Base-by-base conservation (phyloP, 2,329 filamentous ascomycete genomes). In the Aspergillus pseudoterreus region DNA sequence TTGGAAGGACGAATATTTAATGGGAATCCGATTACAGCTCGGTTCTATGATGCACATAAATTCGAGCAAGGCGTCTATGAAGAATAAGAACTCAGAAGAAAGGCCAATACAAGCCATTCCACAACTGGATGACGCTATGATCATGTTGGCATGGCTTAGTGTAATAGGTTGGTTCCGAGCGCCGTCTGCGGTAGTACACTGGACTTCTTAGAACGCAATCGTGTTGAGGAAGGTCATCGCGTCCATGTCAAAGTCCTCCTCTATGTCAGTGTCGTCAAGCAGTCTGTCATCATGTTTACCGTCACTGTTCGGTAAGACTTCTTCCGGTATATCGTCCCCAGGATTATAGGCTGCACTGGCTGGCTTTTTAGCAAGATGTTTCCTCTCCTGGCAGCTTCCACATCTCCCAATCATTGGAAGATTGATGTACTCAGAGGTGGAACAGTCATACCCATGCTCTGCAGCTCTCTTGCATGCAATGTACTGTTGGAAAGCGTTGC, bases 1-100 rank as follows among this genome's bases (percentile, higher is more conserved):
- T 82, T 96, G 38, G 85, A 96, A 63, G 91, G 91, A 14, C 84
- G 91, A 48, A 81, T 90, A 14, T 97, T 97, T 70, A 92, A 91
- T 58, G 92, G 89, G 4, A 95, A 95, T 67, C 78, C 80, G 10
- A 95, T 97, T 51, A 75, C 78, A n/a, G 89, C 92, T 0, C 82
- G 80, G 47, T 97, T 92, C 67, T 97, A 88, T 69, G 84, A 95
- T 63, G 78, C 78, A 5, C 90, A 92, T 42, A 88, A 83, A 62
- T 99, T 97, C 65, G 90, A 95, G 57, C 73, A 78, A 47, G 87
- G 87, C 0, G 69, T 83, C 17, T 82, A 79, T 56, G 71, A 71
- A 43, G 69, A 62, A 49, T 67, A 50, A 63, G 47, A 6, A 22
- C 17, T 17, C n/a, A 32, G 36, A 2, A 32, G 43, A n/a, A 39